Base-by-base conservation (phyloP, 441 rosid species). In the Arabidopsis lyrata region DNA sequence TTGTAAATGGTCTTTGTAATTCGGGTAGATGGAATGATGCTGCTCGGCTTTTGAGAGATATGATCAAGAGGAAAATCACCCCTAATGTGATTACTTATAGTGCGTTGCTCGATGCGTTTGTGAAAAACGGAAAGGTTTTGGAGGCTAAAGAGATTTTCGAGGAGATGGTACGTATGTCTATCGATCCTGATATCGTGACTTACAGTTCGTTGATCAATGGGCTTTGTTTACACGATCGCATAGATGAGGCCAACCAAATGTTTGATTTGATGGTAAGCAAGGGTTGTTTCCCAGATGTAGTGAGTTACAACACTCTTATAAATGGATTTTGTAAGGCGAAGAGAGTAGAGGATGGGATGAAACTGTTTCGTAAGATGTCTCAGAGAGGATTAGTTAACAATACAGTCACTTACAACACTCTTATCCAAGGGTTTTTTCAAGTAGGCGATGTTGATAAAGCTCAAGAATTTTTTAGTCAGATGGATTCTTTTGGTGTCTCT, bases 311-410 rank as follows among this genome's bases (percentile, higher is more conserved):
- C n/a, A 76, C 80, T 41, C 80, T 76, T 58, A 64, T 76, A n/a
- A 60, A 81, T n/a, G 86, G 85, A 5, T 72, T 79, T 61, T 81
- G 84, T 66, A 81, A 81, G 74, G 38, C 49, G 15, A 49, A 68
- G 15, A 59, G 57, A 29, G 66, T 79, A 5, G 74, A 77, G 32
- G 67, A 72, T 12, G 78, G 59, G 39, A 38, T 24, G 76, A 50
- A 71, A 20, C 67, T 80, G 27, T 58, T 77, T 12, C 14, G 9
- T 2, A 74, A 80, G 49, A 74, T 80, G 74, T 41, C 49, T 59
- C n/a, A 14, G 12, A 81, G 67, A 44, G 72, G 72, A 31, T 50
- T 81, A n/a, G 35, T 31, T 24, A 48, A 55, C 14, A 62, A 76
- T 27, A 53, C 48, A 0, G 75, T 74, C 22, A 75, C 84, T 48